Percentiles rank a stretch among this genome's conserved stretches.
Evolutionary conservation across 2,329 filamentous ascomycete species (phyloP).

Genomic region (Fusarium sulawesiense): DNA sequence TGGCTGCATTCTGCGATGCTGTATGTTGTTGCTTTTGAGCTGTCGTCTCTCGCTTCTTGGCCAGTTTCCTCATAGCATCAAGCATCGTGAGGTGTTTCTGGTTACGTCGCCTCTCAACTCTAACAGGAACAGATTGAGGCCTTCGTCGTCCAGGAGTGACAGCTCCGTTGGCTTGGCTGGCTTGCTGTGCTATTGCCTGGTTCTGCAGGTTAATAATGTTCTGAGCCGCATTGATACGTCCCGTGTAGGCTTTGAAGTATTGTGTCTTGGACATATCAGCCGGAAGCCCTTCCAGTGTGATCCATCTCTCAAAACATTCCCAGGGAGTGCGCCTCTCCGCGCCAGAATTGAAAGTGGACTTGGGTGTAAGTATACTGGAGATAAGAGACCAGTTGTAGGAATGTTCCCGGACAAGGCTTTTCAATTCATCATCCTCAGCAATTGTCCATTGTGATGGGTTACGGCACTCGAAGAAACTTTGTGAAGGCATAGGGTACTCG

Average conservation of each 20-base stretch:
- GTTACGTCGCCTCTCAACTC: slow-evolving; percentile 87
- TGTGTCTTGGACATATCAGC: slow-evolving; percentile 94
- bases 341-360: slow-evolving; percentile 83
- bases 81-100: slow-evolving; percentile 89
- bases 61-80: slow-evolving; percentile 94
- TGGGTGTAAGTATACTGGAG: slow-evolving; percentile 79
- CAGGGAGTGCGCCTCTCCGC: slow-evolving; percentile 92
- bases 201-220: slow-evolving; percentile 65
- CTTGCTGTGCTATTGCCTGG: slow-evolving; percentile 63
- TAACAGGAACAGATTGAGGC: slow-evolving; percentile 76
- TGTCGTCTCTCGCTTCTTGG: slow-evolving; percentile 90
- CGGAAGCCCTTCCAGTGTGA: slow-evolving; percentile 88
- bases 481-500: slow-evolving; percentile 89
- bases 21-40: slow-evolving; percentile 92
- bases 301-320: slow-evolving; percentile 99
- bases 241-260: slow-evolving; percentile 84
- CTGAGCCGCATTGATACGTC: slow-evolving; percentile 70
- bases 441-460: slow-evolving; percentile 91
- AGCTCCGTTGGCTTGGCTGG: slow-evolving; percentile 53
- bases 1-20: slow-evolving; percentile 77
- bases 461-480: slow-evolving; percentile 89
- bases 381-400: slow-evolving; percentile 99
- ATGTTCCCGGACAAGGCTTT: slow-evolving; percentile 86
- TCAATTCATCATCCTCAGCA: slow-evolving; percentile 90
- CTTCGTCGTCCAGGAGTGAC: slow-evolving; percentile 66